phyloP scores from a whole-genome alignment of 164 flowering plant genomes.

The Cinnamomum micranthum region DNA sequence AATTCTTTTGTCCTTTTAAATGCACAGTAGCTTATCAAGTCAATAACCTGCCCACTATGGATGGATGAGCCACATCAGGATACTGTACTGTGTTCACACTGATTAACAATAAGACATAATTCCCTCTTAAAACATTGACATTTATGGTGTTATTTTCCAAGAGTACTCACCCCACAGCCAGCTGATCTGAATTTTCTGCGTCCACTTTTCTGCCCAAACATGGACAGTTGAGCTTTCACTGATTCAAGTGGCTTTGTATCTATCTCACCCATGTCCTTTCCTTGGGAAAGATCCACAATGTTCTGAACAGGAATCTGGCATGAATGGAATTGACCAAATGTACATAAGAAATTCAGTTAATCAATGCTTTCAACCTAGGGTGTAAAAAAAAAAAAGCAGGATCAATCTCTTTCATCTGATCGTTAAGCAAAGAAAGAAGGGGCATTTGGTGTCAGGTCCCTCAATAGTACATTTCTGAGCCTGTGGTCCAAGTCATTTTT shows the following conservation, averaged over 20 bases:
- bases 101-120: neutral
- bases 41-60: neutral
- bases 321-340: neutral
- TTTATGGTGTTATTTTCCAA: neutral
- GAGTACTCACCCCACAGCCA: constrained; percentile 26
- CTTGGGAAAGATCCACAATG: constrained; percentile 4
- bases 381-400: too few species aligned
- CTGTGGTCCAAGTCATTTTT: too few species aligned
- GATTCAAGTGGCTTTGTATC: constrained; percentile 63
- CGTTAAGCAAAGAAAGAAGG: too few species aligned
- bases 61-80: neutral
- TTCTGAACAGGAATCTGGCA: neutral
- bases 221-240: constrained; percentile 44
- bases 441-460: too few species aligned
- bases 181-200: constrained; percentile 22
- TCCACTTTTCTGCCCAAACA: constrained; percentile 45
- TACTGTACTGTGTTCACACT: too few species aligned
- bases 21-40: neutral
- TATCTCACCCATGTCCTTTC: constrained; percentile 47
- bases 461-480: too few species aligned
- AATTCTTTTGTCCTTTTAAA: neutral
- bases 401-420: too few species aligned
- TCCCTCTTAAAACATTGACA: neutral
- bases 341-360: neutral
- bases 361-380: neutral